A percentile compares a stretch with the other conserved stretches of the same genome.
Evolutionary conservation across 2,329 filamentous ascomycete species (phyloP).

Genomic region (Fonsecaea nubica): DNA sequence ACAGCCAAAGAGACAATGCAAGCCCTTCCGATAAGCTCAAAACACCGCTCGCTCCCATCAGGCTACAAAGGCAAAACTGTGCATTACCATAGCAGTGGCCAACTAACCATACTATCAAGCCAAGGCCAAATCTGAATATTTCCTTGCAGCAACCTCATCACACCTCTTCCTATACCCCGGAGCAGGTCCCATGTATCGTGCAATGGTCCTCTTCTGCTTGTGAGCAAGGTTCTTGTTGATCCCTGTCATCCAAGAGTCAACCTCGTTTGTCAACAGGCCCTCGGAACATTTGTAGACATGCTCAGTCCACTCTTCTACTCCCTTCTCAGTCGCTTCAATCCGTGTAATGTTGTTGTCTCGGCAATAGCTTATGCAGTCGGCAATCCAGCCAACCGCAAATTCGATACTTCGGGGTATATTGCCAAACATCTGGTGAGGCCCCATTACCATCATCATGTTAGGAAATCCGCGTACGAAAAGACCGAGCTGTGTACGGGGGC

Average conservation of each 20-base stretch:
- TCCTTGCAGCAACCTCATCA: not conserved
- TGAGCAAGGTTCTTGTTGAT: constrained; percentile 59
- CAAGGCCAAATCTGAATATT: not conserved
- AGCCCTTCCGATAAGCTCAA: not conserved
- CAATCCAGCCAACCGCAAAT: constrained; percentile 50
- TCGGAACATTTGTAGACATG: constrained; percentile 57
- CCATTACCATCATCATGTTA: constrained; percentile 61
- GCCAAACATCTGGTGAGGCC: constrained; percentile 55
- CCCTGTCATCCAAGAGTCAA: constrained; percentile 64
- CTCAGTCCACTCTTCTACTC: constrained; percentile 53
- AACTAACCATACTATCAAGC: not conserved
- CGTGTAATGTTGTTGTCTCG: constrained; percentile 31
- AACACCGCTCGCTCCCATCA: not conserved
- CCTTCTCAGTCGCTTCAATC: constrained; percentile 51
- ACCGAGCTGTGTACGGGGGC: constrained; percentile 9
- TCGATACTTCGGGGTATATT: constrained; percentile 37
- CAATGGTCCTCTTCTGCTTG: constrained; percentile 56
- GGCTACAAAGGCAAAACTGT: not conserved
- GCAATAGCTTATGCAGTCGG: constrained; percentile 43
- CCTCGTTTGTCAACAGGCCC: constrained; percentile 47
- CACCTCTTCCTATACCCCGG: constrained; percentile 46
- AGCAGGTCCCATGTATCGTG: constrained; percentile 56
- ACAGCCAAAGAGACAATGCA: not conserved
- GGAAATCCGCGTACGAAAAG: constrained; percentile 50
- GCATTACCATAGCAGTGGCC: not conserved